phyloP scores from a whole-genome alignment of 352 stramenopile genomes.

The Elongisporangium undulatum region DNA sequence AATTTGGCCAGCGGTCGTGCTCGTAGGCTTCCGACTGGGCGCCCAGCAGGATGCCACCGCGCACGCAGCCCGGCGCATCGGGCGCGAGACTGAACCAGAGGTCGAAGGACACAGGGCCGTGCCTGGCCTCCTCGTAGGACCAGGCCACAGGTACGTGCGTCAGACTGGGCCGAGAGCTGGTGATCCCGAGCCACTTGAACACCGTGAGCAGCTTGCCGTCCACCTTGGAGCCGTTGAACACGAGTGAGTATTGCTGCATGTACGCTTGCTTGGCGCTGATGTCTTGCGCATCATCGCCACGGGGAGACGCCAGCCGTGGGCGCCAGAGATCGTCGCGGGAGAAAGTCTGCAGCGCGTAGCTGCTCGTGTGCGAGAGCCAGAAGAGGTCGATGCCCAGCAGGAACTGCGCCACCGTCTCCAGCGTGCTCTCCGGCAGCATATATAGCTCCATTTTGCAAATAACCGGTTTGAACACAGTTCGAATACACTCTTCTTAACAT shows the following conservation, averaged over 20 bases:
- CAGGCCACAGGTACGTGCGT: not conserved
- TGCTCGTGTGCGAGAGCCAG: constrained; percentile 18
- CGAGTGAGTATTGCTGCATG: constrained; percentile 9
- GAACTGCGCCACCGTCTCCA: constrained; percentile 12
- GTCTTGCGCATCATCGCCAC: not conserved
- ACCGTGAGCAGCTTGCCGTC: not conserved
- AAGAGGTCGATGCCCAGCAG: constrained; percentile 23
- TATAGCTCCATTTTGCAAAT: not conserved
- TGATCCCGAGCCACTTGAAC: not conserved
- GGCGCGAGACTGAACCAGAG: not conserved
- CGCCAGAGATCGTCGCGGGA: constrained; percentile 9
- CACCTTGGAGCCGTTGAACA: constrained; percentile 9
- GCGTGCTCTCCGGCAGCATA: constrained; percentile 17
- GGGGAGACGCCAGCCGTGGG: constrained; percentile 6
- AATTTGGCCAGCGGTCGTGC: constrained; percentile 8
- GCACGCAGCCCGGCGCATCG: not conserved
- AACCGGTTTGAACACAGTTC: no score
- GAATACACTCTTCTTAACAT: no score
- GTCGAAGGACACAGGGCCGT: not conserved
- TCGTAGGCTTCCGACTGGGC: not conserved
- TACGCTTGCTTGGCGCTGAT: constrained; percentile 9
- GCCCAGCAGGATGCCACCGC: not conserved
- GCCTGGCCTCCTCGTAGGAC: not conserved
- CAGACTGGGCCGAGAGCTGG: not conserved
- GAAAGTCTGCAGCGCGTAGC: constrained; percentile 4